Percentiles rank a stretch among this genome's conserved stretches.
Conservation (phyloP, 306 rosid genomes). For the Hylodesmum podocarpum region DNA sequence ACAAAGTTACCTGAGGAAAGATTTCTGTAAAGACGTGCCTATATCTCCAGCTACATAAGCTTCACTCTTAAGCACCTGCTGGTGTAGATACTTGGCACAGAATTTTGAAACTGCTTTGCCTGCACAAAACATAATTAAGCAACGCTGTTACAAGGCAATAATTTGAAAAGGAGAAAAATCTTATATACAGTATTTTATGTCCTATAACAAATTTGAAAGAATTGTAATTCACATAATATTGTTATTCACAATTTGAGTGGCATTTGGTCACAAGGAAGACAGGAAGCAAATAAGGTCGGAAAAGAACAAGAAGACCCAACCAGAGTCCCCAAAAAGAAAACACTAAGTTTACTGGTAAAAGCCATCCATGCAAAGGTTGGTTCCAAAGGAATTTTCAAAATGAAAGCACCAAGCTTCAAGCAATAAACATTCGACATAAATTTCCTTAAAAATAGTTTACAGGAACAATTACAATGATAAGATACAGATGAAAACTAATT, state of each 20-base stretch:
- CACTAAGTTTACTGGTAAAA: not conserved
- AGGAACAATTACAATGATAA: constrained; percentile 2
- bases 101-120: constrained; percentile 97
- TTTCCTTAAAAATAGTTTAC: not conserved
- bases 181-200: not conserved
- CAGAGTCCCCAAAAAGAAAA: not conserved
- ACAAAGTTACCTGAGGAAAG: constrained; percentile 77
- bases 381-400: constrained; percentile 7
- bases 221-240: not conserved
- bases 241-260: not conserved
- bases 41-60: constrained; percentile 79
- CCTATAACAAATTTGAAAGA: constrained; percentile 22
- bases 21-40: constrained; percentile 60
- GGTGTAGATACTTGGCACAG: constrained; percentile 92
- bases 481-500: constrained; percentile 1
- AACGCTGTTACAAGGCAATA: not conserved
- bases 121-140: constrained; percentile 28
- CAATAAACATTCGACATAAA: constrained; percentile 12
- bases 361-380: not conserved
- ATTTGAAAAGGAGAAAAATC: not conserved
- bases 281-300: not conserved
- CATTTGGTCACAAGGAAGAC: not conserved
- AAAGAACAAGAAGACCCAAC: constrained; percentile 4
- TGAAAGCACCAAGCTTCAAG: constrained; percentile 1
- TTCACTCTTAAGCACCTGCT: constrained; percentile 73